Base-by-base conservation (phyloP, 106 monocot species). In the Acorus gramineus region DNA sequence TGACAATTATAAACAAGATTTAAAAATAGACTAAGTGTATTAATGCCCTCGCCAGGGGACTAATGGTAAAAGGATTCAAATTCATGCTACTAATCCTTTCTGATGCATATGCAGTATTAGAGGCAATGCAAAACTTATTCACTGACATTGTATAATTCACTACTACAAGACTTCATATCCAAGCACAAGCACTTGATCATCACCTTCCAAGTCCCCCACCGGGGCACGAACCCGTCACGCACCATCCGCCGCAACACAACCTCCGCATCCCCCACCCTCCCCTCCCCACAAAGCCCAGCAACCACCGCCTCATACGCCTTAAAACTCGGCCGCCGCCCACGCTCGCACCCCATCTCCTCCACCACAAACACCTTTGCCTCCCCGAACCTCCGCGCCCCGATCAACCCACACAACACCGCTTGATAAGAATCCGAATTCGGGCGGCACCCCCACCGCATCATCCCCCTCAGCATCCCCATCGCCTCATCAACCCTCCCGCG, bases 171-270 rank as follows among this genome's bases (percentile, higher is more conserved):
- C 85, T 89, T 44, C 82, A 88, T 69, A 85, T 85, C 8, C 88
- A 74, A 71, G 85, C 85, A 8, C 88, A 55, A 9, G 85, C 85
- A 65, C 54, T 52, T 61, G 42, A 80, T 64, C 52, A 83, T 93
- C 74, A 89, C 93, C 69, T 82, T 82, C 78, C 11, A 85, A 78
- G 1, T 80, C 88, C 79, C 73, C 85, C 53, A 89, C 81, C 93
- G 89, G 89, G 81, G 83, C 85, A 28, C 49, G 83, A 49, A 50
- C 89, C 89, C 89, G 85, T 89, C 85, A 85, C 89, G 60, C 63
- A 93, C 85, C 54, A 87, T 56, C 57, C 52, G 55, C 50, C 88
- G 70, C 85, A 88, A 88, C 59, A 82, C 85, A 52, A 76, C 77
- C 69, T 74, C 44, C 68, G 88, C 53, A 46, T 92, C 84, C 50